A percentile compares a stretch with the other conserved stretches of the same genome.
These are phyloP conservation scores for Nigrograna mackinnonii DNA, from an alignment of 2,329 filamentous ascomycete genomes.

Conservation along the genomic window DNA sequence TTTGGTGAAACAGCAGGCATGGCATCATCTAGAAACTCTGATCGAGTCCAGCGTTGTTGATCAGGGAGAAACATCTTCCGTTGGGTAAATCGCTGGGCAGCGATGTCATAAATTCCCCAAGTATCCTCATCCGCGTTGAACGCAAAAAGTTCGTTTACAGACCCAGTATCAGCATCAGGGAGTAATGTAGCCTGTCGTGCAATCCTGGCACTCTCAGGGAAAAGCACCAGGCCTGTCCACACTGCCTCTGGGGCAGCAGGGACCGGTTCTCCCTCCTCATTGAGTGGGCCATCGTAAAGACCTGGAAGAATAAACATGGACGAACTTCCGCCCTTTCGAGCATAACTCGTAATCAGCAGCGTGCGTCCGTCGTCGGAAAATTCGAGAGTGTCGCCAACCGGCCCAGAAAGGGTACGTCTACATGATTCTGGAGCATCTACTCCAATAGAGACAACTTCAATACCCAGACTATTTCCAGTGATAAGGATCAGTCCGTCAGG, in stretches of 20 bases:
- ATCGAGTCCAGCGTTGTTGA: constrained; percentile 40
- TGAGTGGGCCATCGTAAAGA: constrained; percentile 42
- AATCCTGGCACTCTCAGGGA: constrained; percentile 42
- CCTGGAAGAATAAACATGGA: constrained; percentile 43
- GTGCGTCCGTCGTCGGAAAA: constrained; percentile 45
- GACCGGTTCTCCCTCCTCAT: constrained; percentile 43
- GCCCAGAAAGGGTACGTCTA: constrained; percentile 38
- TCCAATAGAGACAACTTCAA: constrained; percentile 80
- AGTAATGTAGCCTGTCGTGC: constrained; percentile 43
- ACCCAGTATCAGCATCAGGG: constrained; percentile 40
- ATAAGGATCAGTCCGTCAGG: constrained; percentile 82
- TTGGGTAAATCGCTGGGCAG: constrained; percentile 40
- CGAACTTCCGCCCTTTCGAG: constrained; percentile 37
- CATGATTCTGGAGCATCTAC: constrained; percentile 54
- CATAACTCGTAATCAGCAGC: constrained; percentile 42
- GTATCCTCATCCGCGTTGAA: constrained; percentile 44
- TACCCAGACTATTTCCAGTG: constrained; percentile 83
- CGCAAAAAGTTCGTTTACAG: constrained; percentile 44
- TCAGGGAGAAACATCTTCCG: constrained; percentile 43
- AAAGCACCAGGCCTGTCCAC: constrained; percentile 45
- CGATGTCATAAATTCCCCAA: constrained; percentile 46
- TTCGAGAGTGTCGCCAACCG: constrained; percentile 39
- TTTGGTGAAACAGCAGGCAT: constrained; percentile 44
- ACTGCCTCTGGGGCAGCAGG: constrained; percentile 38
- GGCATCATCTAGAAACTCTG: constrained; percentile 44